These are phyloP conservation scores for Aspergillus pseudoterreus DNA, from an alignment of 2,329 filamentous ascomycete species.

Conservation along the genomic window DNA sequence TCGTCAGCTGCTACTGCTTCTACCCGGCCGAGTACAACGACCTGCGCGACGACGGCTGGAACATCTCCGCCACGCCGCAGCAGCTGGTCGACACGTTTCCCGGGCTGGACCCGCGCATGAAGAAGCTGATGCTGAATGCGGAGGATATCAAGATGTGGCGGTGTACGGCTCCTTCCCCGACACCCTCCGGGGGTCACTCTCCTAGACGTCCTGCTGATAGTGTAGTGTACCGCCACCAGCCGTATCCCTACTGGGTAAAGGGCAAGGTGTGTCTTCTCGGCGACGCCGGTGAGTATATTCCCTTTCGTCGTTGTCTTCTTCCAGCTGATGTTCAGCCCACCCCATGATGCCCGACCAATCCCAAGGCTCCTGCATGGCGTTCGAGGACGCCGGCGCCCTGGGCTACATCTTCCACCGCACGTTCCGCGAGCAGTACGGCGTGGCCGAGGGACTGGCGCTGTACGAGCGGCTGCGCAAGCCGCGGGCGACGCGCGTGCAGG, in stretches of 20 bases:
- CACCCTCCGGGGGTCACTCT: too few species aligned
- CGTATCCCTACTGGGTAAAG: conserved; percentile 27
- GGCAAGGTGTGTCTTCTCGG: conserved; percentile 26
- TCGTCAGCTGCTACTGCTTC: conserved; percentile 42
- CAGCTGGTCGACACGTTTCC: conserved; percentile 23
- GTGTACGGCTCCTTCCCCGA: conserved; percentile 7
- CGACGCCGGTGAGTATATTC: conserved; percentile 26
- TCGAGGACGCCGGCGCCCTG: conserved; percentile 40
- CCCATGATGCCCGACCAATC: conserved; percentile 33
- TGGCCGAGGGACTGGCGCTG: conserved; percentile 19
- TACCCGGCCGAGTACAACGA: conserved; percentile 21
- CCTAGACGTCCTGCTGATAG: neutral
- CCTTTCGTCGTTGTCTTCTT: too few species aligned
- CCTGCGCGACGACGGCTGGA: conserved; percentile 22
- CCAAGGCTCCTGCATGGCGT: conserved; percentile 37
- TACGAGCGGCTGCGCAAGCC: conserved; percentile 29
- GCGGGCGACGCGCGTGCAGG: conserved; percentile 28
- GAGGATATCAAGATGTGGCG: conserved; percentile 26
- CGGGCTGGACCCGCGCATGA: conserved; percentile 19
- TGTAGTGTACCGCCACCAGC: conserved; percentile 23
- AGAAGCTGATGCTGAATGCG: conserved; percentile 18
- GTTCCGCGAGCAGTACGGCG: conserved; percentile 16
- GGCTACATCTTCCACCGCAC: conserved; percentile 32
- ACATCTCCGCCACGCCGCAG: conserved; percentile 16
- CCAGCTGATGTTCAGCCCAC: conserved; percentile 19